phyloP scores from a whole-genome alignment of 2,329 filamentous ascomycete species.

The Cucurbitaria berberidis region DNA sequence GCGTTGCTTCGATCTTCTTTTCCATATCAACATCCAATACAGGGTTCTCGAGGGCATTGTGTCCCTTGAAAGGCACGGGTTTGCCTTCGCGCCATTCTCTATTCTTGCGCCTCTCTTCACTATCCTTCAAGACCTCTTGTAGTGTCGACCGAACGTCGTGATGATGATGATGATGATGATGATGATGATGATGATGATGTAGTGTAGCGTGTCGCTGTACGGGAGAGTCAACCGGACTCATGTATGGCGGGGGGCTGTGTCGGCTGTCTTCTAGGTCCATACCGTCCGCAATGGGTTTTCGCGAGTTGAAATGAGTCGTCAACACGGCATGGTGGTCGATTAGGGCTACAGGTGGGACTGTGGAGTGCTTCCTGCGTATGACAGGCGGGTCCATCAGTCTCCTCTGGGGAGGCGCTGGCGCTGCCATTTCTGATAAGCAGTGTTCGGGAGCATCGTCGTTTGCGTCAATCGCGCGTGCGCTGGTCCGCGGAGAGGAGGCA shows the following conservation, averaged over 20 bases:
- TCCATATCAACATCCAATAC: constrained; percentile 60
- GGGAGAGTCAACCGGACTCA: constrained; percentile 48
- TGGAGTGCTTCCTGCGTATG: constrained; percentile 39
- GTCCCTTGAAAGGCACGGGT: constrained; percentile 51
- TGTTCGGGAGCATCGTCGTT: constrained; percentile 39
- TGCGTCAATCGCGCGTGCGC: constrained; percentile 21
- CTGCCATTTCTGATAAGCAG: constrained; percentile 37
- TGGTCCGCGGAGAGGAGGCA: constrained; percentile 46
- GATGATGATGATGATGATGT: too few species aligned
- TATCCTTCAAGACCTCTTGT: constrained; percentile 39
- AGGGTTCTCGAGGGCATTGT: constrained; percentile 47
- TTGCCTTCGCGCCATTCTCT: constrained; percentile 58
- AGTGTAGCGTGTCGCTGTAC: constrained; percentile 42
- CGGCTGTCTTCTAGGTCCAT: constrained; percentile 30
- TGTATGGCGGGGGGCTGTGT: constrained; percentile 45
- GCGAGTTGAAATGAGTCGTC: constrained; percentile 42
- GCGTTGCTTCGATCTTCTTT: constrained; percentile 68
- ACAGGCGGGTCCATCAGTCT: constrained; percentile 43
- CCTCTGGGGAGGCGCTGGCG: constrained; percentile 35
- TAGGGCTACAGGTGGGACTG: constrained; percentile 28
- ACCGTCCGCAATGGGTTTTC: constrained; percentile 18
- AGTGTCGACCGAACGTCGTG: constrained; percentile 27
- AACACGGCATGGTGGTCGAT: constrained; percentile 41
- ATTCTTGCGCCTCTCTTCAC: constrained; percentile 54
- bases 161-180: too few species aligned